Conservation (phyloP, 176 grass and related monocot genomes). For the Poa annua region DNA sequence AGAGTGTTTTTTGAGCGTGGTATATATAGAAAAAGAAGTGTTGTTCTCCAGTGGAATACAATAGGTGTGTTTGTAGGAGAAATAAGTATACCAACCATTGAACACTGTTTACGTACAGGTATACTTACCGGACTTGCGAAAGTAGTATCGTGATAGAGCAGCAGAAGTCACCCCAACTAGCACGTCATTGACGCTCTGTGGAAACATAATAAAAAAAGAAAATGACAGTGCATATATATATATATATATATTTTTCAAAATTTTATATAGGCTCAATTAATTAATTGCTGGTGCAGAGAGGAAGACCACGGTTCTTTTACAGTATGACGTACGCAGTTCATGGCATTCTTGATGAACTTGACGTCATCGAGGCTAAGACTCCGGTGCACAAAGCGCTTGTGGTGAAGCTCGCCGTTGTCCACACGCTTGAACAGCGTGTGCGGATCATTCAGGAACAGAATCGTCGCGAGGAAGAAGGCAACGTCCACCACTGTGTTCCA, state of each 20-base stretch:
- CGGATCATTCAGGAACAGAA: neutral
- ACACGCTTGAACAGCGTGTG: conserved; percentile 6
- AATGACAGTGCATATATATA: too few relatives aligned
- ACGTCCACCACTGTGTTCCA: neutral
- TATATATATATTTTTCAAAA: too few relatives aligned
- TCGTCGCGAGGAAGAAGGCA: neutral
- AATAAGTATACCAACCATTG: neutral
- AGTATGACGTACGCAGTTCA: neutral
- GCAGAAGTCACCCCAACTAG: conserved; percentile 3
- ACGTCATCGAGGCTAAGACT: neutral
- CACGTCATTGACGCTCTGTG: neutral
- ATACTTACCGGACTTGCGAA: neutral
- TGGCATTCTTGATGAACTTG: neutral
- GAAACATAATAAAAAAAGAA: neutral
- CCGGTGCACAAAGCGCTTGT: neutral
- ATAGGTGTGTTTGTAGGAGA: neutral
- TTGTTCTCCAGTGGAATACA: too few relatives aligned
- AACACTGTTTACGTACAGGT: too few relatives aligned
- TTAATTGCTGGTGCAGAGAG: too few relatives aligned
- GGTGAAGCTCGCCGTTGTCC: neutral
- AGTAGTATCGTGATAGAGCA: conserved; percentile 3
- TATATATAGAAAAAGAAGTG: too few relatives aligned
- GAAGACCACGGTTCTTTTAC: too few relatives aligned
- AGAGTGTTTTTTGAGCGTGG: neutral
- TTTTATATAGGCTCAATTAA: too few relatives aligned